Evolutionary conservation across 139 green algal species (phyloP).

Genomic region (Chlorella sp.): DNA sequence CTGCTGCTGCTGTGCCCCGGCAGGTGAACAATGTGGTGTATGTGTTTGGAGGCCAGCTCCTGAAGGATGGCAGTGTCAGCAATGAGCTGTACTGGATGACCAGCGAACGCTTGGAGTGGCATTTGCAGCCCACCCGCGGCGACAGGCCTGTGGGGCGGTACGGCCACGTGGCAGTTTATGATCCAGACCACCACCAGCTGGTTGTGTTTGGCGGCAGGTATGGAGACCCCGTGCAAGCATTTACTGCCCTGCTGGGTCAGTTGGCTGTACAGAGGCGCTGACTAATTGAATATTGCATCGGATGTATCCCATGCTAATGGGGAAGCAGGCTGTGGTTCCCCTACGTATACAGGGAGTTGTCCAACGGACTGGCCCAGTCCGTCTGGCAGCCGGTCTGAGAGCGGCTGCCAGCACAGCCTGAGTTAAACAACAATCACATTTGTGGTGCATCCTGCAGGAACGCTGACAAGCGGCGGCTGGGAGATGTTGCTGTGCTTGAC

Average conservation of each 20-base stretch:
- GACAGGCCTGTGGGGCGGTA: conserved; percentile 43
- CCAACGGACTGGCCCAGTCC: conserved; percentile 32
- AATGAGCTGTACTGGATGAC: conserved; percentile 73
- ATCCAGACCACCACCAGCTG: conserved; percentile 58
- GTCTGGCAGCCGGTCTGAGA: too few relatives aligned
- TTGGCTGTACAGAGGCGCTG: conserved; percentile 34
- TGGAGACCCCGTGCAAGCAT: conserved; percentile 61
- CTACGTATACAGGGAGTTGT: conserved; percentile 7
- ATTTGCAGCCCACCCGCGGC: conserved; percentile 55
- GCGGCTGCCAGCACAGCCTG: too few relatives aligned
- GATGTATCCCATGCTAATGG: too few relatives aligned
- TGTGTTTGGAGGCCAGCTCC: conserved; percentile 63
- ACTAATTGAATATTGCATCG: too few relatives aligned
- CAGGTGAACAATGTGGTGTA: conserved; percentile 55
- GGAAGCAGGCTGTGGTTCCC: not conserved
- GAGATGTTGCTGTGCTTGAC: too few relatives aligned
- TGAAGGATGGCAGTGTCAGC: conserved; percentile 47
- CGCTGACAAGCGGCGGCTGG: too few relatives aligned
- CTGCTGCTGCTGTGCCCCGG: not conserved
- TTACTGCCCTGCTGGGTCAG: conserved; percentile 60
- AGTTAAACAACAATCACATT: too few relatives aligned
- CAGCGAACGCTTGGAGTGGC: conserved; percentile 75
- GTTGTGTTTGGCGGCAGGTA: conserved; percentile 78
- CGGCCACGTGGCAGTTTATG: conserved; percentile 52
- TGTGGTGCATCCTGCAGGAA: too few relatives aligned